These are phyloP conservation scores for Aspergillus ruber DNA, from an alignment of 2,329 filamentous ascomycete genomes.

Conservation along the genomic window DNA sequence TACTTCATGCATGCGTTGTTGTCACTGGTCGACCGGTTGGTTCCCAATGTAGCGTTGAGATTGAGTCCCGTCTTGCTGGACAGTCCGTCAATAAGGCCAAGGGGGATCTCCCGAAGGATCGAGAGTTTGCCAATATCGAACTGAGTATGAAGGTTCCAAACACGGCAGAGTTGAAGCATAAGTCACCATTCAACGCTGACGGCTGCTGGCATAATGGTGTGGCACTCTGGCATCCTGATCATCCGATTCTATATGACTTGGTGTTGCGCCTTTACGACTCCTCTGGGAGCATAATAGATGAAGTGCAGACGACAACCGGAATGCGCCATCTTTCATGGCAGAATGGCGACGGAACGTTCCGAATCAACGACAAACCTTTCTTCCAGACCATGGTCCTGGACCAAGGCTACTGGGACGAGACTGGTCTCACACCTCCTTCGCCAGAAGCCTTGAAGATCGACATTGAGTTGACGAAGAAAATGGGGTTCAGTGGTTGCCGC, in stretches of 20 bases:
- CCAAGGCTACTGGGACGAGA: constrained; percentile 67
- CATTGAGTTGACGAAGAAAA: constrained; percentile 54
- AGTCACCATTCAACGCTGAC: constrained; percentile 37
- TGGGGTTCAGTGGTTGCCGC: constrained; percentile 64
- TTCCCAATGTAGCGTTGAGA: constrained; percentile 43
- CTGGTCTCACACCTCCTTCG: constrained; percentile 59
- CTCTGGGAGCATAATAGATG: constrained; percentile 34
- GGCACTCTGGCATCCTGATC: constrained; percentile 63
- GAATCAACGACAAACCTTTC: constrained; percentile 60
- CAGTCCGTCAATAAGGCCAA: constrained; percentile 41
- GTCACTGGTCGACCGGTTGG: constrained; percentile 34
- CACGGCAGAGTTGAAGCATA: constrained; percentile 12
- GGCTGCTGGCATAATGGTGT: constrained; percentile 50
- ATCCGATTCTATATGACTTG: constrained; percentile 59
- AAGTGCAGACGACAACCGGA: constrained; percentile 54
- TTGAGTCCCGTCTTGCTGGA: constrained; percentile 50
- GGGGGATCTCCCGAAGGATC: constrained; percentile 44
- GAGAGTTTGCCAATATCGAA: constrained; percentile 43
- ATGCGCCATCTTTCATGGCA: constrained; percentile 57
- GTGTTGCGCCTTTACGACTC: constrained; percentile 46
- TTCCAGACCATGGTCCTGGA: constrained; percentile 65
- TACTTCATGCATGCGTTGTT: constrained; percentile 46
- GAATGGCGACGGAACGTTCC: constrained; percentile 52
- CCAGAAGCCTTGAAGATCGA: constrained; percentile 61
- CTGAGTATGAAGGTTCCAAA: constrained; percentile 45